Conservation (phyloP, 345 rosid genomes). For the Syzygium jambos region DNA sequence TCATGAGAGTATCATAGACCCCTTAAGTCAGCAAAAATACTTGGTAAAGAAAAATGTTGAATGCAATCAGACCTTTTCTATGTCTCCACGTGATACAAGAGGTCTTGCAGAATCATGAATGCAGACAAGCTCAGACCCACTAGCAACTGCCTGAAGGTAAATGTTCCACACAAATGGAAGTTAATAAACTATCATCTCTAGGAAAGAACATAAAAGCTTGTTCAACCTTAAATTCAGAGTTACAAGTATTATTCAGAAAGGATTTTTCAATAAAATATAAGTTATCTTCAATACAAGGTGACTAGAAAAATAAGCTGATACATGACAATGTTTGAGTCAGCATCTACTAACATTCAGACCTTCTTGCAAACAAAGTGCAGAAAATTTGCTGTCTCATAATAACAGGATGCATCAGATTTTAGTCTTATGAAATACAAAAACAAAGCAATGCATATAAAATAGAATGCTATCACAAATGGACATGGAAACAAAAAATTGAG, state of each 20-base stretch:
- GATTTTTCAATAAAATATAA: background rate
- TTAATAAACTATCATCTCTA: background rate
- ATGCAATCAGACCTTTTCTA: conserved; percentile 46
- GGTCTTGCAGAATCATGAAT: conserved; percentile 96
- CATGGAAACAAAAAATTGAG: background rate
- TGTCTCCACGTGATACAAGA: conserved; percentile 49
- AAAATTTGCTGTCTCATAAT: background rate
- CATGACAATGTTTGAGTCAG: background rate
- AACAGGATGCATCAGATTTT: background rate
- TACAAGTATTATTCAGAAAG: background rate
- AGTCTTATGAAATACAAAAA: background rate
- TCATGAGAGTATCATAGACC: background rate
- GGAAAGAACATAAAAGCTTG: background rate
- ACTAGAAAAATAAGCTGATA: background rate
- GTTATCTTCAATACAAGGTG: background rate
- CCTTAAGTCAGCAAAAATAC: background rate
- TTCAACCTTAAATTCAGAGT: background rate
- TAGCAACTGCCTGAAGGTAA: conserved; percentile 47
- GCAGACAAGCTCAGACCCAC: conserved; percentile 79
- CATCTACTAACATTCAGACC: background rate
- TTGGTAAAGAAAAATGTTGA: background rate
- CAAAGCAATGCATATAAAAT: background rate
- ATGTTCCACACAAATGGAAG: background rate
- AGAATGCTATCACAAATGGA: background rate
- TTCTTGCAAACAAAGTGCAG: background rate